Evolutionary conservation across 2,329 filamentous ascomycete species (phyloP).

Genomic region (Nigrospora oryzae): DNA sequence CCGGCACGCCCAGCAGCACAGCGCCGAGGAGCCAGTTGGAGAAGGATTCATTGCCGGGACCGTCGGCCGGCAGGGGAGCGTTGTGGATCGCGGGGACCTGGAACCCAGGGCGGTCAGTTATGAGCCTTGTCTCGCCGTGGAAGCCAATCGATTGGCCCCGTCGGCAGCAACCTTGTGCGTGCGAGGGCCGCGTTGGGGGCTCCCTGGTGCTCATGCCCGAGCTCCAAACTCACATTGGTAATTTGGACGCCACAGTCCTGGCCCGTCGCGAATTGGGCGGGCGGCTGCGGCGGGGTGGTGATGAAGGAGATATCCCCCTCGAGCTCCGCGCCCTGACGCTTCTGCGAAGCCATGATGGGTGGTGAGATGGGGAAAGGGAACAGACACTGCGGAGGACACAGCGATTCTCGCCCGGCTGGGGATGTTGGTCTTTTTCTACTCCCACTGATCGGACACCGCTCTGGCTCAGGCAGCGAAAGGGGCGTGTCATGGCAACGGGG

Average conservation of each 20-base stretch:
- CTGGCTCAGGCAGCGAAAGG: no score
- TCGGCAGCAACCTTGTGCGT: no score
- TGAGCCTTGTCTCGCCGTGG: no score
- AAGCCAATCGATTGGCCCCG: no score
- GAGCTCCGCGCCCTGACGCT: slow-evolving; percentile 11
- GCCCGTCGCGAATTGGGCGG: slow-evolving; percentile 58
- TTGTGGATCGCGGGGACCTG: slow-evolving; percentile 85
- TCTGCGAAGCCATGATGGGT: slow-evolving; percentile 9
- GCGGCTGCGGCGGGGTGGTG: slow-evolving; percentile 27
- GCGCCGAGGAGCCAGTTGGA: slow-evolving; percentile 68
- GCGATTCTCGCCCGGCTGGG: no score
- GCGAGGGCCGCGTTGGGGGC: no score
- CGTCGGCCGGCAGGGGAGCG: slow-evolving; percentile 82
- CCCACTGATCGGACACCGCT: no score
- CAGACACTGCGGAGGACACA: neutral
- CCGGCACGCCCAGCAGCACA: slow-evolving; percentile 61
- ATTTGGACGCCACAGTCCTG: slow-evolving; percentile 48
- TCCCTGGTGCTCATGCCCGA: no score
- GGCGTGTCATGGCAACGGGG: no score
- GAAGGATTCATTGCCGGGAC: slow-evolving; percentile 73
- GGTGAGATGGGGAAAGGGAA: neutral
- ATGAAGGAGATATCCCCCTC: slow-evolving; percentile 33
- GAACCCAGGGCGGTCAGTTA: neutral
- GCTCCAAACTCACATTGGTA: slow-evolving; percentile 31
- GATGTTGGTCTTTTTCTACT: no score